Conservation (phyloP, 2,329 filamentous ascomycete species). For the Macrophomina phaseolina region DNA sequence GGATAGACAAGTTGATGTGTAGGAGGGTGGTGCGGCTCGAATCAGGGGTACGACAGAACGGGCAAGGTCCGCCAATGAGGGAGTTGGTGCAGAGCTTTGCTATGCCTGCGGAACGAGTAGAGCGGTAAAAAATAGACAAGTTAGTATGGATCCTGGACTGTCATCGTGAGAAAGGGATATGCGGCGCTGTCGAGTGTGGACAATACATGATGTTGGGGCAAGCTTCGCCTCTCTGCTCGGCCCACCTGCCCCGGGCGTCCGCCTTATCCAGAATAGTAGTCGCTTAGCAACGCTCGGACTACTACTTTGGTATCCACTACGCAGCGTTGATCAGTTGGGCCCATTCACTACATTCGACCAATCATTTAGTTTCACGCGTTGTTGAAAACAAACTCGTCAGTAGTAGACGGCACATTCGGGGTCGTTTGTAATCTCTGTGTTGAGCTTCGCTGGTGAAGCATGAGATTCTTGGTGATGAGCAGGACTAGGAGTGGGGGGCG, state of each 20-base stretch:
- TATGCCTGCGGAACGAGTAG: background rate
- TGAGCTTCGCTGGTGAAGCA: no score
- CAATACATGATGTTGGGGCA: constrained; percentile 11
- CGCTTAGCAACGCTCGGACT: background rate
- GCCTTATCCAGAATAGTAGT: background rate
- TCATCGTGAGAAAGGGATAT: constrained; percentile 2
- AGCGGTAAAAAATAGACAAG: background rate
- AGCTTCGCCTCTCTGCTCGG: constrained; percentile 7
- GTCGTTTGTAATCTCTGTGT: no score
- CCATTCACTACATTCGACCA: no score
- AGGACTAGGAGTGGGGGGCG: no score
- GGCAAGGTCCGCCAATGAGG: background rate
- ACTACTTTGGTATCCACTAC: no score
- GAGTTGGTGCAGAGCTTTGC: background rate
- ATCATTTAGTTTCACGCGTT: no score
- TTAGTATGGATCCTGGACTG: background rate
- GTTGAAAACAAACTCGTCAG: no score
- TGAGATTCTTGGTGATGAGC: no score
- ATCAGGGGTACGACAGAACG: background rate
- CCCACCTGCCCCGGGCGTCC: constrained; percentile 5
- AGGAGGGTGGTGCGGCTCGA: background rate
- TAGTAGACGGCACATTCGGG: no score
- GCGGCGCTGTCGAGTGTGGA: constrained; percentile 6
- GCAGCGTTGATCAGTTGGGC: no score
- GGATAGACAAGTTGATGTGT: background rate